phyloP scores from a whole-genome alignment of 371 early-diverging fungal species.

The Capillidium heterosporum region DNA sequence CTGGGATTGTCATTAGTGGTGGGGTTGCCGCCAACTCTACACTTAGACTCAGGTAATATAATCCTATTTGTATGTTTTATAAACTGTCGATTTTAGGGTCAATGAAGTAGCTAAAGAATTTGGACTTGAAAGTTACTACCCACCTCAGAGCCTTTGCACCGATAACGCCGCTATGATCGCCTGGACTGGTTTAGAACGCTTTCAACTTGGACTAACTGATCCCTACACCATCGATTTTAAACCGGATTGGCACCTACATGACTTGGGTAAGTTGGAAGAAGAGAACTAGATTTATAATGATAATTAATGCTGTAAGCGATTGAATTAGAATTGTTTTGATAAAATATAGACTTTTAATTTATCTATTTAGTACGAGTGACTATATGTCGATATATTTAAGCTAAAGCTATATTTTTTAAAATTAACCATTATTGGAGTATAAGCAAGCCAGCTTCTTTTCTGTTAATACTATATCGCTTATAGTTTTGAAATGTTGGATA shows the following conservation, averaged over 20 bases:
- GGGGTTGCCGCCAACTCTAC: constrained; percentile 59
- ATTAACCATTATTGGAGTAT: too few species aligned
- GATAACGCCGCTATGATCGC: constrained; percentile 87
- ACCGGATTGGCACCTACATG: constrained; percentile 44
- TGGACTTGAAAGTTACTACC: constrained; percentile 37
- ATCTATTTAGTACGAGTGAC: too few species aligned
- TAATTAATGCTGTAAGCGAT: too few species aligned
- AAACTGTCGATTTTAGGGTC: constrained; percentile 11
- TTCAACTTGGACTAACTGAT: constrained; percentile 33
- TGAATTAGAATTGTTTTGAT: too few species aligned
- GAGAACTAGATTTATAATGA: too few species aligned
- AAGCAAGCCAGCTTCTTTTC: too few species aligned
- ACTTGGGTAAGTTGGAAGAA: constrained; percentile 3
- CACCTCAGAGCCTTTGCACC: constrained; percentile 58
- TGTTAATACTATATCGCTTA: too few species aligned
- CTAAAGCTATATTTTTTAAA: too few species aligned
- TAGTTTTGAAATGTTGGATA: too few species aligned
- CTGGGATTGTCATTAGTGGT: constrained; percentile 58
- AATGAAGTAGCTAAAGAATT: constrained; percentile 19
- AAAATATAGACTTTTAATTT: too few species aligned
- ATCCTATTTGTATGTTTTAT: background rate
- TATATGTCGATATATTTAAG: too few species aligned
- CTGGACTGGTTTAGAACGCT: constrained; percentile 59
- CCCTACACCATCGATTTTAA: constrained; percentile 38
- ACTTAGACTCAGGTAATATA: constrained; percentile 19